These are phyloP conservation scores for Cardamine occulta DNA, from an alignment of 345 rosid genomes.

Conservation along the genomic window DNA sequence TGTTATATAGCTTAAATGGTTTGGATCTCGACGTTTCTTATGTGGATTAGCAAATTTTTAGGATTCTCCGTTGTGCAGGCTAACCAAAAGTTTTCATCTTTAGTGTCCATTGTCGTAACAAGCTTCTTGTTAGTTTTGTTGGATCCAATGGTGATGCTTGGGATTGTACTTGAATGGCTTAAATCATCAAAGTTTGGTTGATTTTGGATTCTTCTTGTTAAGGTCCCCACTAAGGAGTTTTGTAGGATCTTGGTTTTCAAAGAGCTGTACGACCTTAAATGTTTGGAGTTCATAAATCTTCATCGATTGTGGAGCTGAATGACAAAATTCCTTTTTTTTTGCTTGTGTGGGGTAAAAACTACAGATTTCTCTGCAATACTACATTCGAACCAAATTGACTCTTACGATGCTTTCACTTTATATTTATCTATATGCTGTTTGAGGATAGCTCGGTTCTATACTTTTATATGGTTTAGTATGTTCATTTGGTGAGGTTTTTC, in stretches of 20 bases:
- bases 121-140: conserved; percentile 21
- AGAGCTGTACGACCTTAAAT: conserved; percentile 30
- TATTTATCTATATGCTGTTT: conserved; percentile 1
- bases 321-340: neutral
- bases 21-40: conserved; percentile 20
- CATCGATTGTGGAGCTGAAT: conserved; percentile 37
- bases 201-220: conserved; percentile 37
- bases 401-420: neutral
- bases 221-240: conserved; percentile 42
- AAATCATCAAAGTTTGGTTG: conserved; percentile 24
- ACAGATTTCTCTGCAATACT: conserved; percentile 19
- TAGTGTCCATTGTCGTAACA: neutral
- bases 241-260: conserved; percentile 20
- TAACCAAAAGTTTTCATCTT: conserved; percentile 11
- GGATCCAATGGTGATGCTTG: conserved; percentile 9
- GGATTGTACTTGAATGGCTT: conserved; percentile 36
- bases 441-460: neutral
- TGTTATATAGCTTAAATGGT: neutral
- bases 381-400: conserved; percentile 11
- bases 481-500: conserved; percentile 17
- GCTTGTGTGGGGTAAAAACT: neutral
- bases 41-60: neutral
- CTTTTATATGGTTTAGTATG: neutral
- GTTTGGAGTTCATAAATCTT: conserved; percentile 8
- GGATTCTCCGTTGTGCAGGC: neutral